Evolutionary conservation across 257 asterid genomes (phyloP).

Genomic region (Nicotiana benthamiana): DNA sequence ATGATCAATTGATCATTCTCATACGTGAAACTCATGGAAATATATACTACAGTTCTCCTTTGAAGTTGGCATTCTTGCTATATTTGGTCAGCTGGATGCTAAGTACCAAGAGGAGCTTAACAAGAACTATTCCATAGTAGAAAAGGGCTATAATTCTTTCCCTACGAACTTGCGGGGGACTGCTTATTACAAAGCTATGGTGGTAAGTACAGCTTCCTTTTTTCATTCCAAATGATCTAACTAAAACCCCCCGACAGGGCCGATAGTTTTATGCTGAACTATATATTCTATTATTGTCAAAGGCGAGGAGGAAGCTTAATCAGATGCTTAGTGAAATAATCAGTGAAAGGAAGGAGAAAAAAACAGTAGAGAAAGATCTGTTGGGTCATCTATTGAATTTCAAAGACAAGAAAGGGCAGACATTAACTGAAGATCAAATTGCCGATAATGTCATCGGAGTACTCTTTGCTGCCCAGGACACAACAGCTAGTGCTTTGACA

Average conservation of each 20-base stretch:
- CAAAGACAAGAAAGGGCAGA: constrained; percentile 34
- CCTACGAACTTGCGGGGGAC: constrained; percentile 83
- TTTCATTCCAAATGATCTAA: background rate
- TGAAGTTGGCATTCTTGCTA: constrained; percentile 73
- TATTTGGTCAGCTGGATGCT: constrained; percentile 57
- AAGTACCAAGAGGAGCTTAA: constrained; percentile 45
- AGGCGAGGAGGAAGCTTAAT: constrained; percentile 67
- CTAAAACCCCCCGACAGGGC: no score
- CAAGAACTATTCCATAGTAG: constrained; percentile 55
- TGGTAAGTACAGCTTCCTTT: constrained; percentile 27
- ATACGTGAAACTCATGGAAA: background rate
- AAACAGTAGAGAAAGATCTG: constrained; percentile 30
- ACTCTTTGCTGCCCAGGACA: constrained; percentile 90
- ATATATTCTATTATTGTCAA: background rate
- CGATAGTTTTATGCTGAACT: background rate
- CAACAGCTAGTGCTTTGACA: constrained; percentile 80
- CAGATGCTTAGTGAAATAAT: constrained; percentile 51
- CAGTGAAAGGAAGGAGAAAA: constrained; percentile 44
- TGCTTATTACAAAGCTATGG: constrained; percentile 53
- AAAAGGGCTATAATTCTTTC: constrained; percentile 83
- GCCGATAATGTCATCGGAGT: constrained; percentile 82
- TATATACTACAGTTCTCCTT: constrained; percentile 42
- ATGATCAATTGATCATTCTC: constrained; percentile 2
- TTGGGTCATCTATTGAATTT: constrained; percentile 45
- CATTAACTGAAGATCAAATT: constrained; percentile 50